Evolutionary conservation across 306 rosid genomes (phyloP), one percentile per base, ranked within the genome.

Genomic region (Vigna radiata): DNA sequence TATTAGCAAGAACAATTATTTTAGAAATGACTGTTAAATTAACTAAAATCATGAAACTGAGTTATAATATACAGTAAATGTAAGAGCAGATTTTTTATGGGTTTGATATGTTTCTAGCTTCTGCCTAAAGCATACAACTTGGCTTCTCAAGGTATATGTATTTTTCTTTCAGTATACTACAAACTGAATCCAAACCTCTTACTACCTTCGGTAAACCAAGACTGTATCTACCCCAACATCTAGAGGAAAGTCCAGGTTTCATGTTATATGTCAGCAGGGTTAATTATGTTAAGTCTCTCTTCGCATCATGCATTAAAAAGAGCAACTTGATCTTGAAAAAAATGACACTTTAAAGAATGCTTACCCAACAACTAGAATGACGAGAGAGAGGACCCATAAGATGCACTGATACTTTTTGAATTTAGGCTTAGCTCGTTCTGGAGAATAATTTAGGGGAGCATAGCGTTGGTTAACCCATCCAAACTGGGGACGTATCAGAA

Each of bases 401-500:
- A 90, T 75, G 86, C 93, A 87, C 81, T 95, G 97, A 61, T 95
- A 95, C 70, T 77, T 86, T 86, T 90, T 95, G 90, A 90, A 95
- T 75, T 86, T 95, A 25, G 82, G 85, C 82, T 77, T 82, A 59
- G n/a, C 72, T n/a, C 89, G 63, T 72, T 82, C 37, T 11, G 91
- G 55, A 64, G 86, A 70, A 52, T 83, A 58, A 65, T 80, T 77
- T 5, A 78, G 54, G 68, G 85, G 70, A 84, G 85, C 66, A 77
- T 89, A 90, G 89, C 89, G 87, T 83, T 82, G 97, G 85, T 84
- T 86, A 78, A 95, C 86, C 98, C 97, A 95, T 53, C 91, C 93
- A 25, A 92, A 92, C 82, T 95, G 98, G 21, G 98, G 98, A 37
- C 98, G 98, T 72, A 92, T 90, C 70, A 95, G 79, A 86, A 95